These are phyloP conservation scores for Penicillium bovifimosum DNA, from an alignment of 495 filamentous ascomycete genomes.

Conservation along the genomic window DNA sequence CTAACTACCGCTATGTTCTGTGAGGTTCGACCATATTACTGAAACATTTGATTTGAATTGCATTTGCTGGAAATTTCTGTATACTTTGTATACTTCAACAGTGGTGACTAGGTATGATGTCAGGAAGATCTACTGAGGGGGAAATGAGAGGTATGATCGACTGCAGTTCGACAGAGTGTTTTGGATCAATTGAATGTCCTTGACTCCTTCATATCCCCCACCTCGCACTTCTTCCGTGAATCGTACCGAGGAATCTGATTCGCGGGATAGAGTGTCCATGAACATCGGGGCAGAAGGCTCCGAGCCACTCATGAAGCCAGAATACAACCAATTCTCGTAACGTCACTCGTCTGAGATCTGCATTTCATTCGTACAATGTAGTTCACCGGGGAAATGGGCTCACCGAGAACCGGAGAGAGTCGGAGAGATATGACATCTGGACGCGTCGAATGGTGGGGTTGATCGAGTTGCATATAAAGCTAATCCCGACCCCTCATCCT, in stretches of 20 bases:
- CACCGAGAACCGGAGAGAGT: constrained; percentile 24
- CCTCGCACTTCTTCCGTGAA: no score
- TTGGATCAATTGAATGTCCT: background rate
- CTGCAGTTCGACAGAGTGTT: no score
- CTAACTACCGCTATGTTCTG: constrained; percentile 43
- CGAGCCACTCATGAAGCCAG: constrained; percentile 2
- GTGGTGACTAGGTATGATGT: background rate
- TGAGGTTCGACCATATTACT: constrained; percentile 13
- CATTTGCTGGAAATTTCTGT: no score
- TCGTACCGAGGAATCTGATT: background rate
- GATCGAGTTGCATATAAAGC: constrained; percentile 13
- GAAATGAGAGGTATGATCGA: background rate
- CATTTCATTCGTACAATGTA: constrained; percentile 1
- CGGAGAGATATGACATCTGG: constrained; percentile 15
- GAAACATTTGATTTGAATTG: no score
- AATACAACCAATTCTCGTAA: background rate
- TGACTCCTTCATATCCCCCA: no score
- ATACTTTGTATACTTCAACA: background rate
- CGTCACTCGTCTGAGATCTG: background rate
- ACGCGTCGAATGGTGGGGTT: constrained; percentile 16
- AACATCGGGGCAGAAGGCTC: background rate
- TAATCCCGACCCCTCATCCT: constrained; percentile 12
- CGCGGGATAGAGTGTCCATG: background rate
- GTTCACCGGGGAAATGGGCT: background rate
- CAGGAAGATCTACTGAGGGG: background rate